Percentiles rank a stretch among this genome's conserved stretches.
These are phyloP conservation scores for Leishmania tropica DNA, from an alignment of 208 protist genomes.

Conservation along the genomic window DNA sequence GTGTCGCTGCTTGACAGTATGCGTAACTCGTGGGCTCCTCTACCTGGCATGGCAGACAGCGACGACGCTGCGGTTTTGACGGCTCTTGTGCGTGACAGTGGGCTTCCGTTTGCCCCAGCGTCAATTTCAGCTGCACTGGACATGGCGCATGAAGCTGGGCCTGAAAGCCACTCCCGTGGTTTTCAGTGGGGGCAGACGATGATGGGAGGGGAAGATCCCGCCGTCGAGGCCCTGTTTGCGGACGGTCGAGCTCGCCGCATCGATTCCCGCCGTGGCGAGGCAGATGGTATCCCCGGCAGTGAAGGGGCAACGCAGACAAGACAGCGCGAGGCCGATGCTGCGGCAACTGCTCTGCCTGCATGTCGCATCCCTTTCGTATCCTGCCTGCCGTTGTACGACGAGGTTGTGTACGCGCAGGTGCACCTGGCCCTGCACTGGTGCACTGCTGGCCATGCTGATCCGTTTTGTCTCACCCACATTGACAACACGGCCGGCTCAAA, in stretches of 20 bases:
- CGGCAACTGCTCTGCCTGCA: not conserved
- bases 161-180: not conserved
- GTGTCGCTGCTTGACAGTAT: not conserved
- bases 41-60: not conserved
- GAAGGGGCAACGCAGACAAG: not conserved
- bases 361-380: constrained; percentile 37
- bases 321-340: not conserved
- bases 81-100: constrained; percentile 26
- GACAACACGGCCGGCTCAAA: constrained; percentile 14
- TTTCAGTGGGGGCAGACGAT: constrained; percentile 1
- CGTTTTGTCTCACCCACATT: constrained; percentile 46
- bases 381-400: constrained; percentile 44
- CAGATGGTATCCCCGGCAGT: not conserved
- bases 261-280: not conserved
- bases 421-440: constrained; percentile 74
- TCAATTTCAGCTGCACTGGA: not conserved
- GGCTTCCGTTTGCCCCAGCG: constrained; percentile 11
- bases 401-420: constrained; percentile 51
- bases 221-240: constrained; percentile 6
- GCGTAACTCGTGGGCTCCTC: constrained; percentile 12
- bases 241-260: not conserved
- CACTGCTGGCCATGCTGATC: constrained; percentile 62
- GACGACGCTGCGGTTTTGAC: constrained; percentile 41
- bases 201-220: not conserved
- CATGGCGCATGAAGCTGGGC: not conserved